These are phyloP conservation scores for Amanita brunnescens DNA, from an alignment of 768 basidiomycete species.

Conservation along the genomic window DNA sequence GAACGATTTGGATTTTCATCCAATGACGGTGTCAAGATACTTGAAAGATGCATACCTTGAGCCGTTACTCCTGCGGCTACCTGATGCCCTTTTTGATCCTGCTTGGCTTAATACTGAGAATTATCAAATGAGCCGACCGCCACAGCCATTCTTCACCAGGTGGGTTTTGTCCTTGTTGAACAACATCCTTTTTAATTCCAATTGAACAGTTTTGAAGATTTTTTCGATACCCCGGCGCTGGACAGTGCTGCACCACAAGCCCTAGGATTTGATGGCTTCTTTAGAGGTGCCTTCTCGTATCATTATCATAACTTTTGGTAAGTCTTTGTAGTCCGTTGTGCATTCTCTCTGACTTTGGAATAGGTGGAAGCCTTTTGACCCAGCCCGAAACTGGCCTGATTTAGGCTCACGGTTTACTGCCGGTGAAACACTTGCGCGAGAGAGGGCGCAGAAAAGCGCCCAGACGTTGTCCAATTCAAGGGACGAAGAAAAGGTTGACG, in stretches of 20 bases:
- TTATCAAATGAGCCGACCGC: slow-evolving; percentile 86
- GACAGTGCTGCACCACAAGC: slow-evolving; percentile 78
- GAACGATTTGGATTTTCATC: slow-evolving; percentile 94
- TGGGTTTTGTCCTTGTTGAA: slow-evolving; percentile 19
- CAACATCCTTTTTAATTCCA: slow-evolving; percentile 2
- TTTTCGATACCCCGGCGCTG: slow-evolving; percentile 73
- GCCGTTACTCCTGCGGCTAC: slow-evolving; percentile 74
- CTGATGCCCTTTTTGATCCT: slow-evolving; percentile 93
- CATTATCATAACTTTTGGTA: slow-evolving; percentile 95
- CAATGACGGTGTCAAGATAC: slow-evolving; percentile 90
- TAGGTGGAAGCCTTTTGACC: slow-evolving; percentile 97
- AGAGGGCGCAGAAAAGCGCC: slow-evolving; percentile 20
- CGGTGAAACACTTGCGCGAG: slow-evolving; percentile 64
- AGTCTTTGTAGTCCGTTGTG: slow-evolving; percentile 13
- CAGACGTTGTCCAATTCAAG: no score
- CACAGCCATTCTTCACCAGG: slow-evolving; percentile 91
- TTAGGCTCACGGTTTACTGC: slow-evolving; percentile 71
- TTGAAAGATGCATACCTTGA: slow-evolving; percentile 85
- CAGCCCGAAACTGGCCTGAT: slow-evolving; percentile 91
- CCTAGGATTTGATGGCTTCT: slow-evolving; percentile 92
- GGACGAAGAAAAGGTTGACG: slow-evolving; percentile 36
- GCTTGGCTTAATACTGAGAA: slow-evolving; percentile 94
- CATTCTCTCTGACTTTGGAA: slow-evolving; percentile 3
- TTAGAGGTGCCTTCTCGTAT: slow-evolving; percentile 91
- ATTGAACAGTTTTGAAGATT: slow-evolving; percentile 58